Evolutionary conservation across 169 alveolate species (phyloP).

Genomic region (Plasmodium gallinaceum): DNA sequence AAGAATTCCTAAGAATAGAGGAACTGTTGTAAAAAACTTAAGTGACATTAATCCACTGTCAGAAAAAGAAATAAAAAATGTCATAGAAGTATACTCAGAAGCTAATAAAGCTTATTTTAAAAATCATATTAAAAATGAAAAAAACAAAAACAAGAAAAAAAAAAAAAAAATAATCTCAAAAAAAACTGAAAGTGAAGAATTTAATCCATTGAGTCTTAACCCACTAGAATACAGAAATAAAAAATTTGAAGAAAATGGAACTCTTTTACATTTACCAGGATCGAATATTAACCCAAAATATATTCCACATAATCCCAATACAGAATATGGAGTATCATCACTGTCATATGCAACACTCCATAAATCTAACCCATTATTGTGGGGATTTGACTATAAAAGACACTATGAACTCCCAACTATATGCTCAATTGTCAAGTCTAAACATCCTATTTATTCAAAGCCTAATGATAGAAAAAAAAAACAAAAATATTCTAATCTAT

Average conservation of each 20-base stretch:
- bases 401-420: slow-evolving; percentile 78
- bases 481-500: background rate
- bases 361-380: slow-evolving; percentile 62
- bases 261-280: slow-evolving; percentile 77
- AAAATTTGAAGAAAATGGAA: slow-evolving; percentile 63
- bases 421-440: slow-evolving; percentile 77
- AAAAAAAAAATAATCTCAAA: slow-evolving; percentile 30
- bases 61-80: slow-evolving; percentile 76
- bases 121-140: slow-evolving; percentile 41
- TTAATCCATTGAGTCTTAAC: slow-evolving; percentile 48
- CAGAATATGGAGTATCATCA: slow-evolving; percentile 60
- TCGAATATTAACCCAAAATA: slow-evolving; percentile 48
- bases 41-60: slow-evolving; percentile 71
- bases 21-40: slow-evolving; percentile 59
- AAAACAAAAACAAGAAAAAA: slow-evolving; percentile 35
- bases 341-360: slow-evolving; percentile 75
- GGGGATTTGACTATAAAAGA: slow-evolving; percentile 69
- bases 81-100: slow-evolving; percentile 70
- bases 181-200: slow-evolving; percentile 64
- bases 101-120: slow-evolving; percentile 73
- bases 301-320: slow-evolving; percentile 17
- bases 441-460: slow-evolving; percentile 72
- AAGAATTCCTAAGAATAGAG: slow-evolving; percentile 75
- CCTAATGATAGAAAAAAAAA: slow-evolving; percentile 33
- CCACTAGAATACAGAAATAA: slow-evolving; percentile 65